Conservation (phyloP, 805 yeast genomes). For the Brettanomyces anomalus region DNA sequence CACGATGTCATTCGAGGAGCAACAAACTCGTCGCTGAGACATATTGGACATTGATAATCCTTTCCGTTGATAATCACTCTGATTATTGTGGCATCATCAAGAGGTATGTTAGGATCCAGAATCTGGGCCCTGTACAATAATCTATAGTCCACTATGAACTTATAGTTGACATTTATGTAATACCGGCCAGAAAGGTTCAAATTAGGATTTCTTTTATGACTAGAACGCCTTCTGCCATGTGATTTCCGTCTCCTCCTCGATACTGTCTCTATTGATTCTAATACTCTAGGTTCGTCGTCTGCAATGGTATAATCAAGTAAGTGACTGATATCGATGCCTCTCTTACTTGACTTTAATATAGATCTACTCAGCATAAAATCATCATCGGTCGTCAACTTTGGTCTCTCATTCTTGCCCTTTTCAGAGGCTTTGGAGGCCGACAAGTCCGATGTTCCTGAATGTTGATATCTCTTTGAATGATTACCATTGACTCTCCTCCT, state of each 20-base stretch:
- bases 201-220: constrained; percentile 9
- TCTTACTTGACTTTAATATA: constrained; percentile 17
- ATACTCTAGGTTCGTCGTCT: constrained; percentile 21
- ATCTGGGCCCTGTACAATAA: constrained; percentile 48
- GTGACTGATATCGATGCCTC: constrained; percentile 44
- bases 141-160: constrained; percentile 67
- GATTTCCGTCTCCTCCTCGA: constrained; percentile 9
- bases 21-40: constrained; percentile 71
- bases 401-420: neutral
- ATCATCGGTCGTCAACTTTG: constrained; percentile 6
- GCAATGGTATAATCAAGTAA: constrained; percentile 50
- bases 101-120: constrained; percentile 66
- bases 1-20: constrained; percentile 95
- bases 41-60: constrained; percentile 76
- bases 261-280: constrained; percentile 5
- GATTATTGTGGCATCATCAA: constrained; percentile 51
- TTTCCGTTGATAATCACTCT: constrained; percentile 70
- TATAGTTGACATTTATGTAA: constrained; percentile 75
- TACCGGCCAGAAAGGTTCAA: constrained; percentile 53
- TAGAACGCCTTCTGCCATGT: constrained; percentile 22
- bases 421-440: neutral
- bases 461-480: constrained; percentile 1
- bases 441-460: neutral
- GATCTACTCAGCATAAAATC: constrained; percentile 13
- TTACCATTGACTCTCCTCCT: neutral